Evolutionary conservation across 108 stramenopile genomes (phyloP).

Genomic region (Fistulifera pelliculosa): DNA sequence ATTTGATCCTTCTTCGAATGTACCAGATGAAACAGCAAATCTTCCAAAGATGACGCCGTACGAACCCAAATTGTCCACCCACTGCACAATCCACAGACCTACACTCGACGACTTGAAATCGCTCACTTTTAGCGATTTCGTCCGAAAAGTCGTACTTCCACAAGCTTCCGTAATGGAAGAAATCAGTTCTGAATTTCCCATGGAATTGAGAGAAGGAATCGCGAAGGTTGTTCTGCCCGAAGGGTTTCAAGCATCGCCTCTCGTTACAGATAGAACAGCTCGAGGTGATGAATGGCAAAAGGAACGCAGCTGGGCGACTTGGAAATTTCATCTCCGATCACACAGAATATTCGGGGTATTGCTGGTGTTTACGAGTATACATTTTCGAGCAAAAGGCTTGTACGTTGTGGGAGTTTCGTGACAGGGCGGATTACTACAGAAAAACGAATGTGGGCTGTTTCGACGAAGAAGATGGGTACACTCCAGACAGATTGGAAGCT

Average conservation of each 20-base stretch:
- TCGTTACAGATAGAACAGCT: constrained; percentile 54
- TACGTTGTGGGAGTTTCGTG: constrained; percentile 55
- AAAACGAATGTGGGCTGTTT: constrained; percentile 50
- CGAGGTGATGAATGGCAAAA: constrained; percentile 68
- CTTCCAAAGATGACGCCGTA: too few species aligned
- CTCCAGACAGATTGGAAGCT: constrained; percentile 29
- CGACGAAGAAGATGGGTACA: constrained; percentile 6
- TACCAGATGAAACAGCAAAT: too few species aligned
- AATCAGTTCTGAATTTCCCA: not conserved
- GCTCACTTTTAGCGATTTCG: constrained; percentile 60
- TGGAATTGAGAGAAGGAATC: constrained; percentile 37
- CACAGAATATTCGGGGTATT: constrained; percentile 64
- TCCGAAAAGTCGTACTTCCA: constrained; percentile 49
- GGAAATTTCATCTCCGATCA: constrained; percentile 60
- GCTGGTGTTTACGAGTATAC: constrained; percentile 84
- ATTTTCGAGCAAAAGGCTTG: constrained; percentile 52
- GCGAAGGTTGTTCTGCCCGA: constrained; percentile 64
- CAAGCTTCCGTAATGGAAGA: constrained; percentile 20
- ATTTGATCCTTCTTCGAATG: too few species aligned
- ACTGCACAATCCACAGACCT: constrained; percentile 35
- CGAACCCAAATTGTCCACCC: too few species aligned
- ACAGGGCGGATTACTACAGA: constrained; percentile 66
- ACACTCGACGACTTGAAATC: constrained; percentile 50
- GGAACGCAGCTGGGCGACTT: constrained; percentile 69
- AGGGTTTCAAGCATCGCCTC: constrained; percentile 47